These are phyloP conservation scores for Ophiosphaerella herpotricha DNA, from an alignment of 2,329 filamentous ascomycete genomes.

Conservation along the genomic window DNA sequence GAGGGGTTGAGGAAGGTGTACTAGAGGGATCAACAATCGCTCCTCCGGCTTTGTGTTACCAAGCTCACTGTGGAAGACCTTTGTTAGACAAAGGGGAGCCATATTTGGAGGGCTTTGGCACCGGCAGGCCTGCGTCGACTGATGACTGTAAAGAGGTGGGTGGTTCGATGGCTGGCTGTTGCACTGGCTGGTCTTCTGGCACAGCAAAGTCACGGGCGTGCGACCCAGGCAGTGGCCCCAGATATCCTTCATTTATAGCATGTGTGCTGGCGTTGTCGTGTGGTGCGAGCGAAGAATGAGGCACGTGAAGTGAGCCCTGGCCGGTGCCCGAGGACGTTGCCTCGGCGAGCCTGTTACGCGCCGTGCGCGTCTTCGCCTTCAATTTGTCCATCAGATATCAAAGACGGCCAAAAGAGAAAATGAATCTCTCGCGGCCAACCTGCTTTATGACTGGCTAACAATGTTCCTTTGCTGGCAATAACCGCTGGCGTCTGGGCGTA, in stretches of 20 bases:
- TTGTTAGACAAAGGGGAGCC: constrained; percentile 19
- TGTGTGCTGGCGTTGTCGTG: constrained; percentile 39
- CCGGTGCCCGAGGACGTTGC: constrained; percentile 32
- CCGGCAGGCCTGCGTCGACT: constrained; percentile 39
- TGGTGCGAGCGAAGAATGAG: constrained; percentile 33
- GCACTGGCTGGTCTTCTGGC: constrained; percentile 18
- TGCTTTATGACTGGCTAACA: constrained; percentile 23
- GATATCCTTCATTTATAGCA: constrained; percentile 39
- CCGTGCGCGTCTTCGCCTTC: constrained; percentile 39
- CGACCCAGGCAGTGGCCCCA: constrained; percentile 33
- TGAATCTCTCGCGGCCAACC: constrained; percentile 19
- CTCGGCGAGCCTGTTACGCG: constrained; percentile 39
- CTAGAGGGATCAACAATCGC: constrained; percentile 20
- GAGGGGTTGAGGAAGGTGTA: constrained; percentile 18
- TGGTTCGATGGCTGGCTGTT: constrained; percentile 32
- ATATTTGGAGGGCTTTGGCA: constrained; percentile 32
- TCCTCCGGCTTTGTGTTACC: too few species aligned
- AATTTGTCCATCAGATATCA: constrained; percentile 37
- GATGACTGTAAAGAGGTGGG: constrained; percentile 44
- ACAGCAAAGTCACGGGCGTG: constrained; percentile 42
- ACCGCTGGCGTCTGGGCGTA: constrained; percentile 15
- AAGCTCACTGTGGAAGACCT: constrained; percentile 24
- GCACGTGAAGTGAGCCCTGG: constrained; percentile 31
- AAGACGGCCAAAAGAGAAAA: constrained; percentile 7
- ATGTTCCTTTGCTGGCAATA: constrained; percentile 14